Evolutionary conservation across 805 yeast species (phyloP).

Genomic region (Maudiozyma saulgeensis): DNA sequence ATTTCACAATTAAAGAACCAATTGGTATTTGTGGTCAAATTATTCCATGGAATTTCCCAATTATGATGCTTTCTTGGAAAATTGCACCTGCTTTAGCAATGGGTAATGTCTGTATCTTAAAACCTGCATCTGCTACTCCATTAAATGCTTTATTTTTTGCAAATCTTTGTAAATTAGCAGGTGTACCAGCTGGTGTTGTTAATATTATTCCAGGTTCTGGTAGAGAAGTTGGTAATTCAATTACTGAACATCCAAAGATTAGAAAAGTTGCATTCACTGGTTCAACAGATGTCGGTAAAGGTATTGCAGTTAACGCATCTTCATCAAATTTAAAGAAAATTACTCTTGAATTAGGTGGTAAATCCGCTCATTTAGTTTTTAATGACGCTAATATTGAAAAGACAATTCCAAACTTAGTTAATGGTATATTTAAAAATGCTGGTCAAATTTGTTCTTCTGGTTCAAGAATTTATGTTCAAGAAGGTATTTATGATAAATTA

Average conservation of each 20-base stretch:
- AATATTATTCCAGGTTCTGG: conserved; percentile 72
- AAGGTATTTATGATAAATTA: conserved; percentile 55
- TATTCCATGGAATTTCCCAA: conserved; percentile 81
- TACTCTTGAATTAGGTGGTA: conserved; percentile 77
- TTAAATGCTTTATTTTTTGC: conserved; percentile 60
- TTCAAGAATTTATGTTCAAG: conserved; percentile 70
- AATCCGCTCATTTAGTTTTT: conserved; percentile 68
- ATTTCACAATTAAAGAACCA: conserved; percentile 63
- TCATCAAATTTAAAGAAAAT: conserved; percentile 67
- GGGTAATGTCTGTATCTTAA: conserved; percentile 63
- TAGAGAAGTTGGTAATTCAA: conserved; percentile 60
- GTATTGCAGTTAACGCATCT: conserved; percentile 61
- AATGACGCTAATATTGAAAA: conserved; percentile 53
- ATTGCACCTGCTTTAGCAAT: conserved; percentile 71
- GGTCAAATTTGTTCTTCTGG: conserved; percentile 83
- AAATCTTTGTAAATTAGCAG: conserved; percentile 53
- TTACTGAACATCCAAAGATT: conserved; percentile 57
- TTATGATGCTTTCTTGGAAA: conserved; percentile 73
- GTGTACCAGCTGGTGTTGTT: conserved; percentile 67
- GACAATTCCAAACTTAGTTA: conserved; percentile 42
- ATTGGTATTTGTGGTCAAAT: conserved; percentile 77
- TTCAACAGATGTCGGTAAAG: conserved; percentile 67
- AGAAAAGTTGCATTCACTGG: conserved; percentile 78
- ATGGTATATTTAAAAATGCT: conserved; percentile 69
- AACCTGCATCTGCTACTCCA: conserved; percentile 73